Evolutionary conservation across 176 grass and related monocot species (phyloP).

Genomic region (Otatea glauca): DNA sequence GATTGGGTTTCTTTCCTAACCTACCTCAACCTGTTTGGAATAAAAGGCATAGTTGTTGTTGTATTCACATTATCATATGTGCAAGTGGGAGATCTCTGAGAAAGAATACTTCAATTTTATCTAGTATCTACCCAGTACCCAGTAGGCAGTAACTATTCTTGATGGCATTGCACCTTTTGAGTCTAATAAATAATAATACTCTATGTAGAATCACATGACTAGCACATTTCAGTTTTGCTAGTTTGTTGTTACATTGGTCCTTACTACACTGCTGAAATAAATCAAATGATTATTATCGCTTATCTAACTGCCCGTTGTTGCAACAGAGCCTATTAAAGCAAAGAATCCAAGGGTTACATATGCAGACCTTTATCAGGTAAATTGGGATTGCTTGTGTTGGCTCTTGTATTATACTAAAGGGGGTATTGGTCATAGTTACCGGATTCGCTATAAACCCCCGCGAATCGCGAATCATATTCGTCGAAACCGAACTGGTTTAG

Average conservation of each 20-base stretch:
- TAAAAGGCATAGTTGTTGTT: too few species aligned
- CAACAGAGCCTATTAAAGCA: constrained; percentile 74
- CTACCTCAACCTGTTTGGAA: too few species aligned
- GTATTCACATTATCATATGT: constrained; percentile 3
- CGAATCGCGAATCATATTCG: too few species aligned
- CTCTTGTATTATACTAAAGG: neutral
- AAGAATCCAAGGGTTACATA: constrained; percentile 83
- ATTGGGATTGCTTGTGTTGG: constrained; percentile 14
- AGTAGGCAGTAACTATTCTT: neutral
- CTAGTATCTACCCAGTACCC: too few species aligned
- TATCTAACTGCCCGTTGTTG: constrained; percentile 36
- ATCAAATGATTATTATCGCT: constrained; percentile 32
- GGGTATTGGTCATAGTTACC: neutral
- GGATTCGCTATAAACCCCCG: too few species aligned
- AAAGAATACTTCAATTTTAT: neutral
- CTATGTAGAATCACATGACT: constrained; percentile 16
- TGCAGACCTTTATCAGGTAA: constrained; percentile 97
- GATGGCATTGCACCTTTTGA: neutral
- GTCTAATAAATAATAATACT: neutral
- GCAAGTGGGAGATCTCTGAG: neutral
- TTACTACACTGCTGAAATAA: constrained; percentile 17
- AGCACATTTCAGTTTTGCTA: constrained; percentile 7
- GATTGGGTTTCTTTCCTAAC: too few species aligned
- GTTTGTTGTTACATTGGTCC: constrained; percentile 8
- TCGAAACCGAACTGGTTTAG: too few species aligned